Percentiles rank a stretch among this genome's conserved stretches.
These are phyloP conservation scores for Colletotrichum kahawae DNA, from an alignment of 2,329 filamentous ascomycete genomes.

Conservation along the genomic window DNA sequence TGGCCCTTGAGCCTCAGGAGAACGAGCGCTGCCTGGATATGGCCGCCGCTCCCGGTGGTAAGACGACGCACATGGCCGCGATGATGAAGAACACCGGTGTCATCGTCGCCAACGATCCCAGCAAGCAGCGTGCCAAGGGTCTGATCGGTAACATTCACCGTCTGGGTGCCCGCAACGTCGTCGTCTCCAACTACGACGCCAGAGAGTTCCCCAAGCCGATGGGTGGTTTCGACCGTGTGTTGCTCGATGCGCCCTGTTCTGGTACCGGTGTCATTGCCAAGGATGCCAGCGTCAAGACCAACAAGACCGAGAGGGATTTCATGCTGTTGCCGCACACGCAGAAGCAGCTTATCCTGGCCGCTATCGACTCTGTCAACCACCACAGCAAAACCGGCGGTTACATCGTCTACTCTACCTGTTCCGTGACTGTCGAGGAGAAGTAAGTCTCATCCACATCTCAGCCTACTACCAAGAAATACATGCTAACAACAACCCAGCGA, in stretches of 20 bases:
- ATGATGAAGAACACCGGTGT: constrained; percentile 97
- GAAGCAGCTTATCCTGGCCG: constrained; percentile 90
- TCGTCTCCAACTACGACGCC: constrained; percentile 95
- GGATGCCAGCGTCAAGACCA: constrained; percentile 95
- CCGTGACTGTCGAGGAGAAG: constrained; percentile 87
- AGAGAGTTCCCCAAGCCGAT: constrained; percentile 93
- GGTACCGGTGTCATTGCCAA: constrained; percentile 96
- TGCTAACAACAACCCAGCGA: constrained; percentile 62
- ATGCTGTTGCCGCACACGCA: constrained; percentile 89
- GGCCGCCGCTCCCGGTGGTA: constrained; percentile 94
- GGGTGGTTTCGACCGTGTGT: constrained; percentile 92
- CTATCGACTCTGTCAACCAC: constrained; percentile 95
- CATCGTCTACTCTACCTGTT: constrained; percentile 96
- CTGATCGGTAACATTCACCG: constrained; percentile 98
- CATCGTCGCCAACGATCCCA: constrained; percentile 96
- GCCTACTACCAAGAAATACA: background rate
- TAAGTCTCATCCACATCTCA: constrained; percentile 15
- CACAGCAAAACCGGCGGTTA: constrained; percentile 91
- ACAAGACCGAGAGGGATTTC: constrained; percentile 96
- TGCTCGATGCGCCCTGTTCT: constrained; percentile 76
- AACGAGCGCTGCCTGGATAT: constrained; percentile 85
- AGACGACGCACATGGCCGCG: constrained; percentile 95
- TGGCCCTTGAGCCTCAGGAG: constrained; percentile 94
- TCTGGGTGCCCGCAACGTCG: constrained; percentile 82
- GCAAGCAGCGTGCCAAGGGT: constrained; percentile 92